Percentiles rank a stretch among this genome's conserved stretches.
Evolutionary conservation across 2,329 filamentous ascomycete genomes (phyloP).

Genomic region (Nannizziopsis arthrosporioides): DNA sequence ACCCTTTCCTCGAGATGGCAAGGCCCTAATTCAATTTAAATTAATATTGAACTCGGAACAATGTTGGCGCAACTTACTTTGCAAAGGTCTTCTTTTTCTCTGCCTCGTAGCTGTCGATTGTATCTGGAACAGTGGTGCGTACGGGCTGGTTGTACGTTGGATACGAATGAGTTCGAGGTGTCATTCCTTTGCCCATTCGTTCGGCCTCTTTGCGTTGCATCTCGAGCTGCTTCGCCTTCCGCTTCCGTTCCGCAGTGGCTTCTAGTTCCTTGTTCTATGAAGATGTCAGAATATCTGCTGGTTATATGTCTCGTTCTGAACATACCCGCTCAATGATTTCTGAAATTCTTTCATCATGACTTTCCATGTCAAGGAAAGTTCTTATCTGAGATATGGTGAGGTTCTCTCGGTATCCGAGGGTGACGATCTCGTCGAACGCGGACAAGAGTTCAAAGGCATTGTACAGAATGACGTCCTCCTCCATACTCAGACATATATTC

Average conservation of each 20-base stretch:
- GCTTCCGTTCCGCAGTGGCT: conserved; percentile 93
- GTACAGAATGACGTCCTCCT: conserved; percentile 86
- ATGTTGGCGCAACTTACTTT: conserved; percentile 46
- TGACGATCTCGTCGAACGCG: conserved; percentile 95
- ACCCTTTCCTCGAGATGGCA: conserved; percentile 74
- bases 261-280: conserved; percentile 91
- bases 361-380: conserved; percentile 98
- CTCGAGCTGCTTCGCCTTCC: conserved; percentile 96
- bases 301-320: conserved; percentile 18
- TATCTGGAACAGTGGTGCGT: conserved; percentile 61
- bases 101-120: conserved; percentile 87
- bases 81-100: conserved; percentile 88
- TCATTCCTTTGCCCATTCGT: conserved; percentile 54
- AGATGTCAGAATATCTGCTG: conserved; percentile 19
- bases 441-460: conserved; percentile 94
- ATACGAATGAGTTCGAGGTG: conserved; percentile 68
- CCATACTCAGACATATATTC: conserved; percentile 88
- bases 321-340: conserved; percentile 85
- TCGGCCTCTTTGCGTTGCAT: conserved; percentile 96
- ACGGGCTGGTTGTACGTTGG: conserved; percentile 77
- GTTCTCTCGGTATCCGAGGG: conserved; percentile 90
- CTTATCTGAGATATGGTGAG: conserved; percentile 94
- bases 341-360: conserved; percentile 96
- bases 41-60: background rate
- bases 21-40: conserved; percentile 30